Evolutionary conservation across 129 eudicot genomes (phyloP).

Genomic region (Rutidosis leptorrhynchoides): DNA sequence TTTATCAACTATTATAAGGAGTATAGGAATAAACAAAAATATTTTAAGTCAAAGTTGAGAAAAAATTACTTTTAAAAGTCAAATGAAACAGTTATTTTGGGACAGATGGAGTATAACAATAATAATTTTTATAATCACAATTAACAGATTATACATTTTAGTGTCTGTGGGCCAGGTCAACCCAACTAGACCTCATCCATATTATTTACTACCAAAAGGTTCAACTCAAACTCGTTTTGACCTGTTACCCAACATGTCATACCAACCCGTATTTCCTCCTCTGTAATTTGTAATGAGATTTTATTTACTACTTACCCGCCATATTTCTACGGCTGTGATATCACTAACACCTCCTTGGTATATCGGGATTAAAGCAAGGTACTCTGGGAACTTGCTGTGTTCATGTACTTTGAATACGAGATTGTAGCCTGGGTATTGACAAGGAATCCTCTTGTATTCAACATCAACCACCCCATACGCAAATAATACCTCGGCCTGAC

Average conservation of each 20-base stretch:
- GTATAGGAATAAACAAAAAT: too few species aligned
- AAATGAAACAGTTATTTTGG: too few species aligned
- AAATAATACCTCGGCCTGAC: slow-evolving; percentile 46
- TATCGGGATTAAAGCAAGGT: slow-evolving; percentile 59
- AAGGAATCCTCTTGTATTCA: slow-evolving; percentile 61
- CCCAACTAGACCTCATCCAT: not conserved
- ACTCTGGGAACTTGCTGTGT: slow-evolving; percentile 56
- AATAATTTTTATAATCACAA: too few species aligned
- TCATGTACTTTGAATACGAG: slow-evolving; percentile 76
- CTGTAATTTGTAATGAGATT: not conserved
- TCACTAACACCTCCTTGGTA: slow-evolving; percentile 75
- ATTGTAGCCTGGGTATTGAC: slow-evolving; percentile 54
- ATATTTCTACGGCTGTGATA: slow-evolving; percentile 58
- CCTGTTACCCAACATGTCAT: not conserved
- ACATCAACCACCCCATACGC: slow-evolving; percentile 73
- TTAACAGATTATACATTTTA: too few species aligned
- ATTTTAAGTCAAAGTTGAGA: too few species aligned
- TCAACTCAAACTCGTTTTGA: not conserved
- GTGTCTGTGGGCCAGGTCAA: too few species aligned
- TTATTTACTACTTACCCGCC: slow-evolving; percentile 51
- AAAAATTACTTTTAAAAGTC: too few species aligned
- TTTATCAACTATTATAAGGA: too few species aligned
- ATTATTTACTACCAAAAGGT: not conserved
- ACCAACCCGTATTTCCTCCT: not conserved
- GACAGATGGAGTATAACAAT: too few species aligned